phyloP scores from a whole-genome alignment of 2,329 filamentous ascomycete species.

The Exophiala sideris region DNA sequence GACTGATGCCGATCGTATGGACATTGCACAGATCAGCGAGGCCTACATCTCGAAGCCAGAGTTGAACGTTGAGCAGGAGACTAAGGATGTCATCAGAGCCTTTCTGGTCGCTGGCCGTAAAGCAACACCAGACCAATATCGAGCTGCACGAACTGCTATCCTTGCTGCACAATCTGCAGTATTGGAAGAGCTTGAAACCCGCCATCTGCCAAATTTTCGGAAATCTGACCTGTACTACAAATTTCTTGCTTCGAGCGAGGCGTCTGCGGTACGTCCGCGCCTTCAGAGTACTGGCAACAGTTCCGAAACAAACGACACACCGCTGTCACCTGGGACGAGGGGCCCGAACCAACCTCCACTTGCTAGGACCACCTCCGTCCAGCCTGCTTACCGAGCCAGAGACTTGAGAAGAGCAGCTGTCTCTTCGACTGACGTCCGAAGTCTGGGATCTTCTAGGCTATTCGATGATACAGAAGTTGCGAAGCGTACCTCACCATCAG shows the following conservation, averaged over 20 bases:
- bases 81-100: conserved; percentile 65
- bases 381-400: conserved; percentile 42
- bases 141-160: conserved; percentile 75
- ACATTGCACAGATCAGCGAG: conserved; percentile 88
- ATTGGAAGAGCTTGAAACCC: conserved; percentile 77
- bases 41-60: conserved; percentile 81
- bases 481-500: conserved; percentile 31
- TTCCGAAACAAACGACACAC: conserved; percentile 8
- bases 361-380: conserved; percentile 46
- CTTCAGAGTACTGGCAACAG: conserved; percentile 13
- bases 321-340: not conserved
- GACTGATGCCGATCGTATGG: conserved; percentile 78
- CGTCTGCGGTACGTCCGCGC: conserved; percentile 31
- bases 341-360: conserved; percentile 40
- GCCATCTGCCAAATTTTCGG: conserved; percentile 81
- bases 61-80: conserved; percentile 69
- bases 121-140: conserved; percentile 78
- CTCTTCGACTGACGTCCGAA: conserved; percentile 59
- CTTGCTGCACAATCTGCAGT: conserved; percentile 77
- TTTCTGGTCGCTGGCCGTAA: conserved; percentile 76
- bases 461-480: conserved; percentile 40
- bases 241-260: conserved; percentile 83
- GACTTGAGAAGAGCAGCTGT: conserved; percentile 59
- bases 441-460: conserved; percentile 40
- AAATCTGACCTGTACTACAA: conserved; percentile 95